Conservation (phyloP, 2,329 filamentous ascomycete genomes). For the Apiospora arundinis region DNA sequence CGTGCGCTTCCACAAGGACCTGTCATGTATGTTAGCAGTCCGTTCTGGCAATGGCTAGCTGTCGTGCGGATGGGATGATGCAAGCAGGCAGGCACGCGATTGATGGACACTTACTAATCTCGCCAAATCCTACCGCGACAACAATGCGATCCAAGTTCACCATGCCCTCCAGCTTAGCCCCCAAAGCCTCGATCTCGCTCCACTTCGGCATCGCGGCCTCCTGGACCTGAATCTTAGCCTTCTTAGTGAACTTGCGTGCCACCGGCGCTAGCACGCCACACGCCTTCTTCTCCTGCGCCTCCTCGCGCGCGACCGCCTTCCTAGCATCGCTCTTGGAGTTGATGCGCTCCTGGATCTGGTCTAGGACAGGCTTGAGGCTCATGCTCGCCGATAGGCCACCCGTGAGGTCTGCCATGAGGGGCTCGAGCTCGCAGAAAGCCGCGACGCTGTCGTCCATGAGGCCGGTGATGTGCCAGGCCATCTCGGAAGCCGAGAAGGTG, state of each 20-base stretch:
- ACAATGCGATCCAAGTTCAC: conserved; percentile 44
- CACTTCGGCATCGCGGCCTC: conserved; percentile 38
- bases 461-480: conserved; percentile 47
- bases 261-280: conserved; percentile 66
- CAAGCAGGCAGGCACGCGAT: too few relatives aligned
- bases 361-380: conserved; percentile 35
- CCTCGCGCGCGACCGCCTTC: conserved; percentile 35
- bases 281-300: conserved; percentile 57
- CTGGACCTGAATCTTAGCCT: conserved; percentile 29
- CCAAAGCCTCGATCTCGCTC: conserved; percentile 31
- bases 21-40: not conserved
- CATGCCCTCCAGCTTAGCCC: conserved; percentile 41
- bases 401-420: conserved; percentile 46
- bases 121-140: conserved; percentile 48
- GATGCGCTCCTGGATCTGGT: conserved; percentile 31
- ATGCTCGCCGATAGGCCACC: conserved; percentile 43
- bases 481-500: conserved; percentile 49
- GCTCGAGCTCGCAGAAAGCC: conserved; percentile 40
- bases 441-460: conserved; percentile 40
- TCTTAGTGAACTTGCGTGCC: conserved; percentile 19
- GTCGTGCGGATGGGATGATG: too few relatives aligned
- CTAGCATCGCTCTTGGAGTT: conserved; percentile 31
- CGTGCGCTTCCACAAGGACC: conserved; percentile 73
- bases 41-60: not conserved
- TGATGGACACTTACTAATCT: conserved; percentile 32